A percentile compares a stretch with the other conserved stretches of the same genome.
These are phyloP conservation scores for Paraphoma chrysanthemicola DNA, from an alignment of 2,329 filamentous ascomycete species.

Conservation along the genomic window DNA sequence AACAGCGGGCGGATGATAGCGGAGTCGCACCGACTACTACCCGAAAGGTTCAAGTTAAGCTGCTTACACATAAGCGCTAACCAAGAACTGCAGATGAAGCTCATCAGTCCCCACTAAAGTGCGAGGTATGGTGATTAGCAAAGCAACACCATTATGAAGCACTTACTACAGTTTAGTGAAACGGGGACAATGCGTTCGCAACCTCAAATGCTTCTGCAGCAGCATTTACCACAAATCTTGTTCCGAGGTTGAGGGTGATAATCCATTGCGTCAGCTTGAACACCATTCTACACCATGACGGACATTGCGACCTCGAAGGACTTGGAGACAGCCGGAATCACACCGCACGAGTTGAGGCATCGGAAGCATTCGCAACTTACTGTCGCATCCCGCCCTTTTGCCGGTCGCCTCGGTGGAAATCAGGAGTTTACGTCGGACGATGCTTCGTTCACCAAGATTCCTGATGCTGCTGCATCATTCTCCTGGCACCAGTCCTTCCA, in stretches of 20 bases:
- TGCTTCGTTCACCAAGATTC: slow-evolving; percentile 22
- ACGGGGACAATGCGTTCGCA: not conserved
- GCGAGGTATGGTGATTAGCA: not conserved
- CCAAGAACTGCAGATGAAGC: not conserved
- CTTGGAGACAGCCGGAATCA: slow-evolving; percentile 8
- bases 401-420: slow-evolving; percentile 45
- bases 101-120: not conserved
- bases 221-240: too few species aligned
- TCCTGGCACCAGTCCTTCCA: slow-evolving; percentile 22
- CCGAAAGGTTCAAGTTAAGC: not conserved
- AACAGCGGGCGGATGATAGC: too few species aligned
- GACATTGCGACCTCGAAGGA: slow-evolving; percentile 7
- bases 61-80: not conserved
- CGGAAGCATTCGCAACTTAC: slow-evolving; percentile 6
- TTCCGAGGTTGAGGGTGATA: too few species aligned
- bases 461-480: slow-evolving; percentile 36
- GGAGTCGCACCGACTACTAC: not conserved
- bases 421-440: slow-evolving; percentile 38
- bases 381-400: slow-evolving; percentile 31
- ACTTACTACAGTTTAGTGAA: not conserved
- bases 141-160: not conserved
- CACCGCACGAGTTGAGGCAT: slow-evolving; percentile 8
- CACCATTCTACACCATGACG: not conserved
- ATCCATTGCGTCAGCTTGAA: not conserved
- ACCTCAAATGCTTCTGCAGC: not conserved